phyloP scores from a whole-genome alignment of 2,329 filamentous ascomycete species.

The Scedosporium aurantiacum region DNA sequence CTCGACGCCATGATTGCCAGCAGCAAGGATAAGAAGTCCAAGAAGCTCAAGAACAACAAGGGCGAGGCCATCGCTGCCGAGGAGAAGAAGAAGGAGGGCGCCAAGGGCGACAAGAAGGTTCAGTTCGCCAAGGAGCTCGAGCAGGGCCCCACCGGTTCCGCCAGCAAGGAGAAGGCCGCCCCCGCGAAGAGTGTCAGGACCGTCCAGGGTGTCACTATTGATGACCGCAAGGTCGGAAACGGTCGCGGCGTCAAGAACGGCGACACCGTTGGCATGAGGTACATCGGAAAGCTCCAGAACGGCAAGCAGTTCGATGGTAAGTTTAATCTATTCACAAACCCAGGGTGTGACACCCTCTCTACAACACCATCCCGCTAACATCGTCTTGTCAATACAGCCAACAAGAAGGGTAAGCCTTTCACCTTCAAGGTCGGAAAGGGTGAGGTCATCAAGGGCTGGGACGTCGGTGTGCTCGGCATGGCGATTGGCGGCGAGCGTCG shows the following conservation, averaged over 20 bases:
- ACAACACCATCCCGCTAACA: slow-evolving; percentile 12
- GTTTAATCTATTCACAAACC: slow-evolving; percentile 27
- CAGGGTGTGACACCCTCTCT: background rate
- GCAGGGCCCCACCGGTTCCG: slow-evolving; percentile 77
- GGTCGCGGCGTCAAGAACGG: slow-evolving; percentile 83
- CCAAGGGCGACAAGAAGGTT: slow-evolving; percentile 77
- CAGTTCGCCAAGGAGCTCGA: slow-evolving; percentile 99
- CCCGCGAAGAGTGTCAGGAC: slow-evolving; percentile 57
- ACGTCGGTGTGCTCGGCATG: slow-evolving; percentile 89
- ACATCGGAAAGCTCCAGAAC: slow-evolving; percentile 93
- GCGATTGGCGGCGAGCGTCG: slow-evolving; percentile 85
- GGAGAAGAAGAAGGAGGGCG: slow-evolving; percentile 48
- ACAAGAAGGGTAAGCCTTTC: slow-evolving; percentile 99
- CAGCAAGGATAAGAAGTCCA: slow-evolving; percentile 54
- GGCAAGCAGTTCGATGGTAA: slow-evolving; percentile 91
- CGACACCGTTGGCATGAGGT: slow-evolving; percentile 84
- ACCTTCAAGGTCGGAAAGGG: slow-evolving; percentile 87
- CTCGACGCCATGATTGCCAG: slow-evolving; percentile 83
- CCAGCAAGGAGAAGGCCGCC: slow-evolving; percentile 29
- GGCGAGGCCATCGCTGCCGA: slow-evolving; percentile 65
- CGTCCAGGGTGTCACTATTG: slow-evolving; percentile 80
- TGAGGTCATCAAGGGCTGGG: slow-evolving; percentile 99
- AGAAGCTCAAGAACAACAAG: slow-evolving; percentile 99
- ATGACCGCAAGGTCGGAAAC: slow-evolving; percentile 86
- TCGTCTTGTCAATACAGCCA: slow-evolving; percentile 43